Evolutionary conservation across 805 yeast genomes (phyloP).

Genomic region (Saccharomycopsis malanga): DNA sequence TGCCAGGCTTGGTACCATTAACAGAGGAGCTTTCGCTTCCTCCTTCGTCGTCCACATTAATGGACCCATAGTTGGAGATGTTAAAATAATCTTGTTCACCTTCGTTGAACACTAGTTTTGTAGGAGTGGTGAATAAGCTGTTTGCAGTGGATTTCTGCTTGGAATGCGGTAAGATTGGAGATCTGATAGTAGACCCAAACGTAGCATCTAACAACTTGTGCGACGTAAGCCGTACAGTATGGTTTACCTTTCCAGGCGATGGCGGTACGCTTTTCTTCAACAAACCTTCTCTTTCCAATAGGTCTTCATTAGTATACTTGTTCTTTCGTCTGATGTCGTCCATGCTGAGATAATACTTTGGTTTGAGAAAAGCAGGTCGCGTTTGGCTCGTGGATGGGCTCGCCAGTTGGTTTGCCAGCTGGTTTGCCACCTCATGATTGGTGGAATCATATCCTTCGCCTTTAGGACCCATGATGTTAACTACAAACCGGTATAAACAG

Average conservation of each 20-base stretch:
- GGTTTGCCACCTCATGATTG: no score
- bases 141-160: not conserved
- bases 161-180: conserved; percentile 11
- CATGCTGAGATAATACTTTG: not conserved
- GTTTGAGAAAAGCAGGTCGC: not conserved
- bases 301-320: not conserved
- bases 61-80: conserved; percentile 6
- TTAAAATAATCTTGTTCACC: conserved; percentile 8
- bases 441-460: no score
- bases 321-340: conserved; percentile 1
- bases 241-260: conserved; percentile 3
- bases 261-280: no score
- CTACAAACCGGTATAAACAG: no score
- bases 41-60: not conserved
- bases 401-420: no score
- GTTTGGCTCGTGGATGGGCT: not conserved
- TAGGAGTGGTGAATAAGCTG: not conserved
- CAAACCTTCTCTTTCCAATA: no score
- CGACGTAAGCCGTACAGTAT: conserved; percentile 1
- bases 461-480: no score
- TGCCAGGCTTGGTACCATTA: not conserved
- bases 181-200: conserved; percentile 14
- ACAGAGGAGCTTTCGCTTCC: not conserved
- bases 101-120: not conserved
- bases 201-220: conserved; percentile 12